Conservation (phyloP, 176 grass and related monocot genomes). For the Eremochloa ophiuroides region DNA sequence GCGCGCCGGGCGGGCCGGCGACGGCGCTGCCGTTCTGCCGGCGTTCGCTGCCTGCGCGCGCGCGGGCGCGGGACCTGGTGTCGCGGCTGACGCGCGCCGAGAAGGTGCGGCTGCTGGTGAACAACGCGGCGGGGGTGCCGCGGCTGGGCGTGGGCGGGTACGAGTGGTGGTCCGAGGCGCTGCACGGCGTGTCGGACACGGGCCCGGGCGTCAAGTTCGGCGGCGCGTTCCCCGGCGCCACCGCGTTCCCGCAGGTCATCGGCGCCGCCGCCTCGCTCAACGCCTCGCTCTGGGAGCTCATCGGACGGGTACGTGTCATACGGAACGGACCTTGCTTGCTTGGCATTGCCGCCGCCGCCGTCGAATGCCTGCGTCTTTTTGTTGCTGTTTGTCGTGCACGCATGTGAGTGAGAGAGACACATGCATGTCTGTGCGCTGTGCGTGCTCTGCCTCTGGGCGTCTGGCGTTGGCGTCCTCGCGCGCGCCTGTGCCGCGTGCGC, state of each 20-base stretch:
- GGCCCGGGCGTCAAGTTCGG: conserved; percentile 61
- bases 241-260: conserved; percentile 95
- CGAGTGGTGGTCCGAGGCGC: conserved; percentile 98
- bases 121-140: conserved; percentile 65
- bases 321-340: no score
- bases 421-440: background rate
- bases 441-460: background rate
- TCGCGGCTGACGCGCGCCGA: conserved; percentile 53
- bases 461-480: background rate
- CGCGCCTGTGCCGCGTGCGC: no score
- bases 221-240: conserved; percentile 73
- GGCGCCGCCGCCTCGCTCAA: conserved; percentile 73
- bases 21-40: conserved; percentile 52
- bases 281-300: conserved; percentile 83
- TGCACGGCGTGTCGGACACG: conserved; percentile 72
- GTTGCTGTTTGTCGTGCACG: background rate
- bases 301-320: conserved; percentile 53
- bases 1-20: conserved; percentile 39
- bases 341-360: background rate
- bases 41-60: background rate
- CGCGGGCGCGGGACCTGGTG: conserved; percentile 53
- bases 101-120: conserved; percentile 77
- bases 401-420: background rate
- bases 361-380: background rate
- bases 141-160: conserved; percentile 56